These are phyloP conservation scores for Naganishia antarctica DNA, from an alignment of 768 basidiomycete species.

Conservation along the genomic window DNA sequence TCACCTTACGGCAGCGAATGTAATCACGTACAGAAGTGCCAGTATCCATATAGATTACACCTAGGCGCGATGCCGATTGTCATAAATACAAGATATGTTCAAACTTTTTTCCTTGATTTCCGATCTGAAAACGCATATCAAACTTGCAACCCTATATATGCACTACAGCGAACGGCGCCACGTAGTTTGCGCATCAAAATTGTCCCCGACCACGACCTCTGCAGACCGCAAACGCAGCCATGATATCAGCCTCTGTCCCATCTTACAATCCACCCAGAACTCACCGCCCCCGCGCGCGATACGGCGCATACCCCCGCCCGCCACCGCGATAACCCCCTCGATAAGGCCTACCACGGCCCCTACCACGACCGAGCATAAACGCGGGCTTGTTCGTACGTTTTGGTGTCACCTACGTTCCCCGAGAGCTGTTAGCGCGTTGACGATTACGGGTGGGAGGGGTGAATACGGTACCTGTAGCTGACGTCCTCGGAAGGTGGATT, in stretches of 20 bases:
- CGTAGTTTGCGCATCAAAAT: neutral
- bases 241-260: too few species aligned
- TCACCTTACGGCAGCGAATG: too few species aligned
- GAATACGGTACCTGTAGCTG: conserved; percentile 71
- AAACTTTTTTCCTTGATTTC: too few species aligned
- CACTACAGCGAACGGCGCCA: too few species aligned
- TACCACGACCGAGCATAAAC: conserved; percentile 70
- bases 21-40: too few species aligned
- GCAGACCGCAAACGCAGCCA: too few species aligned
- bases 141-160: too few species aligned
- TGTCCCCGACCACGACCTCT: conserved; percentile 71
- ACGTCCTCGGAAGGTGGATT: conserved; percentile 89
- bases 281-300: conserved; percentile 70
- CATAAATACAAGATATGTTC: too few species aligned
- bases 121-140: too few species aligned
- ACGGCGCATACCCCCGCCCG: conserved; percentile 63
- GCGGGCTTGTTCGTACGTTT: conserved; percentile 96
- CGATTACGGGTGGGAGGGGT: neutral
- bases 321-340: conserved; percentile 48
- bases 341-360: conserved; percentile 63
- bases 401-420: conserved; percentile 66
- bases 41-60: too few species aligned
- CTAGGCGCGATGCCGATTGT: too few species aligned
- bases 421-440: neutral
- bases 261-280: conserved; percentile 36